These are phyloP conservation scores for Anastatica hierochuntica DNA, from an alignment of 345 rosid genomes.

Conservation along the genomic window DNA sequence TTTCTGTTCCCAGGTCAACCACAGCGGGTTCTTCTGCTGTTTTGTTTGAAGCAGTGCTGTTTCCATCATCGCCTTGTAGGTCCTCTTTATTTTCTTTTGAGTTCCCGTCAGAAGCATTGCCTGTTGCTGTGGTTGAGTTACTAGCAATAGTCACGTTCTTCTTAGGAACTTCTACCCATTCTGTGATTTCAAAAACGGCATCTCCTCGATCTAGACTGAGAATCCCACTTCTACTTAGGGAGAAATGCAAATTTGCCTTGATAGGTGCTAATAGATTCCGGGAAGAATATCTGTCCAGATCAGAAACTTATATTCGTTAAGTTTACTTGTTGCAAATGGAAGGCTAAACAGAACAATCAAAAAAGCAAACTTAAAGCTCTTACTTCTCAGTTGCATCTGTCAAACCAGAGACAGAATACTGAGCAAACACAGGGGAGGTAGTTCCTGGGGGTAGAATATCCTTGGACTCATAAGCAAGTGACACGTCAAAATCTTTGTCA, in stretches of 20 bases:
- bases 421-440: conserved; percentile 60
- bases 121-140: conserved; percentile 50
- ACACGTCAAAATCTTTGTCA: conserved; percentile 81
- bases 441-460: conserved; percentile 73
- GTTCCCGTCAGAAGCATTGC: conserved; percentile 36
- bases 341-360: conserved; percentile 1
- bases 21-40: conserved; percentile 40
- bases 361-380: conserved; percentile 22
- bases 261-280: conserved; percentile 89
- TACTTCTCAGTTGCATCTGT: conserved; percentile 78
- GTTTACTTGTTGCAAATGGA: background rate
- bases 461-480: conserved; percentile 70
- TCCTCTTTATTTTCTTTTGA: conserved; percentile 43
- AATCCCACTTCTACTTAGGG: conserved; percentile 90
- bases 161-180: conserved; percentile 96
- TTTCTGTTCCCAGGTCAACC: conserved; percentile 51
- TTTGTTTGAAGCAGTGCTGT: conserved; percentile 27
- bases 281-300: conserved; percentile 57
- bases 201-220: conserved; percentile 86
- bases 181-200: conserved; percentile 85
- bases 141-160: conserved; percentile 56
- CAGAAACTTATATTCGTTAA: background rate
- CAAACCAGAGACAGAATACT: conserved; percentile 76
- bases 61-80: conserved; percentile 38
- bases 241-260: conserved; percentile 87